A percentile compares a stretch with the other conserved stretches of the same genome.
Conservation (phyloP, 805 yeast genomes). For the Tetrapisispora iriomotensis region DNA sequence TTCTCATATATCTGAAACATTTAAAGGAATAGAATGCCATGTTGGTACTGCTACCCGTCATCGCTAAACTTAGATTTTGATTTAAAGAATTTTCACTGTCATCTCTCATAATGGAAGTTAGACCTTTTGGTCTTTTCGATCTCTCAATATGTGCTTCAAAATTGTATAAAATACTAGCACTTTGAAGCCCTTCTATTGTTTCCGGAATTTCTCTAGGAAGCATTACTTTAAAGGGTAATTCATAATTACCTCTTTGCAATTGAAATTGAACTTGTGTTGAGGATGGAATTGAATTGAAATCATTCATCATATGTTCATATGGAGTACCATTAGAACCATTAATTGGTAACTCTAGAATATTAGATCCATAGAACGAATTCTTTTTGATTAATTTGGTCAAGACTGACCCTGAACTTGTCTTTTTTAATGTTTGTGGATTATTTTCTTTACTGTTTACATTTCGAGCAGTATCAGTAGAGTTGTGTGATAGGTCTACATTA, state of each 20-base stretch:
- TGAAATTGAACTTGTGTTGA: conserved; percentile 20
- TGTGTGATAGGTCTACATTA: too few species aligned
- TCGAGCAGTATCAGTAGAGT: too few species aligned
- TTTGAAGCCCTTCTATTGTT: conserved; percentile 78
- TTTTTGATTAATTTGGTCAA: conserved; percentile 8
- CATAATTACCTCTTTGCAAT: conserved; percentile 66
- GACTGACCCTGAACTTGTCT: conserved; percentile 5
- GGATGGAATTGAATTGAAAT: conserved; percentile 4
- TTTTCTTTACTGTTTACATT: background rate
- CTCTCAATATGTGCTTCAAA: conserved; percentile 72
- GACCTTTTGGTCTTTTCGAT: conserved; percentile 28
- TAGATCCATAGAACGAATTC: conserved; percentile 4
- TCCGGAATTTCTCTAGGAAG: conserved; percentile 79
- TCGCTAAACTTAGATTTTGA: conserved; percentile 1
- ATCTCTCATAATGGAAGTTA: conserved; percentile 23
- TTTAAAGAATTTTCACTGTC: conserved; percentile 1
- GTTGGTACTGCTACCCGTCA: background rate
- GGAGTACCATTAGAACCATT: conserved; percentile 30
- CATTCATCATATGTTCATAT: conserved; percentile 16
- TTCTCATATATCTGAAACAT: conserved; percentile 51
- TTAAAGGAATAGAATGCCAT: background rate
- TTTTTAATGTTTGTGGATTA: background rate
- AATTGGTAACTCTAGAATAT: conserved; percentile 20
- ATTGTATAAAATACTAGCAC: conserved; percentile 63
- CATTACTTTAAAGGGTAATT: conserved; percentile 73